A percentile compares a stretch with the other conserved stretches of the same genome.
These are phyloP conservation scores for Chlamydomonas sphaeroides DNA, from an alignment of 139 green algal species.

Conservation along the genomic window DNA sequence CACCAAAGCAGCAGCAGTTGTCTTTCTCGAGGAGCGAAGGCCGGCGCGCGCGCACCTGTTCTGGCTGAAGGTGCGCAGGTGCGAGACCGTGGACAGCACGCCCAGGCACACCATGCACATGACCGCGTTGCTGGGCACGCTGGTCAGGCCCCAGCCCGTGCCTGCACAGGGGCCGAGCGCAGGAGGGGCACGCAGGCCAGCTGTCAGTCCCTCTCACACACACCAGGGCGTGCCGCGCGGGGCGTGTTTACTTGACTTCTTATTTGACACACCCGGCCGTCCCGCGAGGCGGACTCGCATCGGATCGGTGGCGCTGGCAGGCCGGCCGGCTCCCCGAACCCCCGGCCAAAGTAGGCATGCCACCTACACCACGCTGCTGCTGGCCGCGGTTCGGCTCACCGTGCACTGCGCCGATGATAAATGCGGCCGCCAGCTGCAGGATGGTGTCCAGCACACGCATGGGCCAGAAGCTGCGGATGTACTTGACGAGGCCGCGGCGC, in stretches of 20 bases:
- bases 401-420: constrained; percentile 54
- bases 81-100: constrained; percentile 51
- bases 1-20: too few relatives aligned
- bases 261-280: too few relatives aligned
- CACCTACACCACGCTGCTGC: not conserved
- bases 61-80: constrained; percentile 58
- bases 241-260: too few relatives aligned
- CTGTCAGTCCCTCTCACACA: too few relatives aligned
- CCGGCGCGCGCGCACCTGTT: constrained; percentile 8
- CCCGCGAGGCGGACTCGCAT: too few relatives aligned
- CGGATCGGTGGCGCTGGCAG: too few relatives aligned
- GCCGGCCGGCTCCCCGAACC: too few relatives aligned
- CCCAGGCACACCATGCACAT: constrained; percentile 61
- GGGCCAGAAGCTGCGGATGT: constrained; percentile 54
- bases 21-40: not conserved
- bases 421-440: constrained; percentile 43
- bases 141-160: constrained; percentile 40
- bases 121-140: constrained; percentile 49
- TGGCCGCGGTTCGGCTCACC: not conserved
- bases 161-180: too few relatives aligned
- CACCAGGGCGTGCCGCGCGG: too few relatives aligned
- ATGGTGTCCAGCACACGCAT: constrained; percentile 45
- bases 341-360: too few relatives aligned
- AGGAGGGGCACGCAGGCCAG: too few relatives aligned
- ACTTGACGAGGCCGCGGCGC: constrained; percentile 28